Conservation (phyloP, 1,139 yeast genomes). For the Keqinozyma sinolaborantium region DNA sequence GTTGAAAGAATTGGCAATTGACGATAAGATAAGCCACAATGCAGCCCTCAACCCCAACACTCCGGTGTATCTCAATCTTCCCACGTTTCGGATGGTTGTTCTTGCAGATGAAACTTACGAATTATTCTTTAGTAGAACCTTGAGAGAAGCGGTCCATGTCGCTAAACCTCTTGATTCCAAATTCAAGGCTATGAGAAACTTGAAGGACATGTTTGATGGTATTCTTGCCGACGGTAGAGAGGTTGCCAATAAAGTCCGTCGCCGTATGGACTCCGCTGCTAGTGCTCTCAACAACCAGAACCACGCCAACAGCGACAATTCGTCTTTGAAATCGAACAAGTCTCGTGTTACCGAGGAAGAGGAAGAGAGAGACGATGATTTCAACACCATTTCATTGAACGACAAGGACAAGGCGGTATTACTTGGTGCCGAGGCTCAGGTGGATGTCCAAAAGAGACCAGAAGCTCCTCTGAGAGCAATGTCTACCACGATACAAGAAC, state of each 20-base stretch:
- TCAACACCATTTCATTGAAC: constrained; percentile 43
- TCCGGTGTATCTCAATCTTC: constrained; percentile 72
- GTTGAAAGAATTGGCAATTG: constrained; percentile 35
- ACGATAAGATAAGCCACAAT: constrained; percentile 48
- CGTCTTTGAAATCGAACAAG: constrained; percentile 25
- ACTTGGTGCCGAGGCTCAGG: constrained; percentile 43
- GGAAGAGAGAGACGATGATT: constrained; percentile 47
- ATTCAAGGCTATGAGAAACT: constrained; percentile 50
- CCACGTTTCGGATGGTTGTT: constrained; percentile 93
- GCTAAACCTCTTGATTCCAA: constrained; percentile 49
- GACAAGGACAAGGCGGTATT: constrained; percentile 46
- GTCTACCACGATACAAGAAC: neutral
- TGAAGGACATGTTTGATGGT: constrained; percentile 89
- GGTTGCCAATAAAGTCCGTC: constrained; percentile 83
- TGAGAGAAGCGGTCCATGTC: constrained; percentile 64
- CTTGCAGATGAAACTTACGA: constrained; percentile 94
- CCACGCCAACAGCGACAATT: constrained; percentile 15
- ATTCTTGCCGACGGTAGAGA: constrained; percentile 87
- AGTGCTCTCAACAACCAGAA: constrained; percentile 16
- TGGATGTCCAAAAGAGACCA: constrained; percentile 15
- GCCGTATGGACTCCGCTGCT: constrained; percentile 76
- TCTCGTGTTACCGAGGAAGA: constrained; percentile 22
- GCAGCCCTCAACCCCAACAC: constrained; percentile 78
- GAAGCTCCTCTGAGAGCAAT: constrained; percentile 3
- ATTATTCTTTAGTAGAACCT: constrained; percentile 67